Percentiles rank a stretch among this genome's conserved stretches.
These are phyloP conservation scores for Sclerotinia subarctica DNA, from an alignment of 2,329 filamentous ascomycete genomes.

Conservation along the genomic window DNA sequence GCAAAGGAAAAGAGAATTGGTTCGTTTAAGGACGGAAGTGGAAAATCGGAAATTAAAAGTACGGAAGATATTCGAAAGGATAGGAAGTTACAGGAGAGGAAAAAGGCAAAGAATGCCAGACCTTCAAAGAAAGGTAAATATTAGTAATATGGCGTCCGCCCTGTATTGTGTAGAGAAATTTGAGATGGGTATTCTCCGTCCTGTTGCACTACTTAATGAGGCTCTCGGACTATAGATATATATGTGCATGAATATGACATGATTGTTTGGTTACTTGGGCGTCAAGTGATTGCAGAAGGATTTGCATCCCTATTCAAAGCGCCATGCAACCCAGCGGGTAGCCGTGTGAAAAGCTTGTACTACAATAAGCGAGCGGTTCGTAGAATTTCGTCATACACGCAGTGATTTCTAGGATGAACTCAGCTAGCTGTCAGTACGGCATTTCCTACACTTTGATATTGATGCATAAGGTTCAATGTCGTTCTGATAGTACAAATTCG, in stretches of 20 bases:
- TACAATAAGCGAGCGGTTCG: not conserved
- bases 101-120: constrained; percentile 83
- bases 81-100: constrained; percentile 71
- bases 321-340: not conserved
- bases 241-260: not conserved
- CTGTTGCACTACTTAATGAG: not conserved
- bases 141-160: constrained; percentile 9
- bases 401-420: not conserved
- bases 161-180: constrained; percentile 22
- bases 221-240: not conserved
- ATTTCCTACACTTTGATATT: not conserved
- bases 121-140: constrained; percentile 57
- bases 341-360: not conserved
- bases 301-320: not conserved
- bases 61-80: constrained; percentile 82
- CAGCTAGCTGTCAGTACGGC: not conserved
- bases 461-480: not conserved
- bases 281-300: not conserved
- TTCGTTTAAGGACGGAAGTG: constrained; percentile 67
- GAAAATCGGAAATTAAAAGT: constrained; percentile 75
- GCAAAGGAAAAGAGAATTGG: constrained; percentile 82
- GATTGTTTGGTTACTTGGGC: not conserved
- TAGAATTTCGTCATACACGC: not conserved
- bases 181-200: constrained; percentile 16
- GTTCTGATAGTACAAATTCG: too few relatives aligned